Evolutionary conservation across 1,284 basidiomycete genomes (phyloP).

Genomic region (Mrakiaceae sp.): DNA sequence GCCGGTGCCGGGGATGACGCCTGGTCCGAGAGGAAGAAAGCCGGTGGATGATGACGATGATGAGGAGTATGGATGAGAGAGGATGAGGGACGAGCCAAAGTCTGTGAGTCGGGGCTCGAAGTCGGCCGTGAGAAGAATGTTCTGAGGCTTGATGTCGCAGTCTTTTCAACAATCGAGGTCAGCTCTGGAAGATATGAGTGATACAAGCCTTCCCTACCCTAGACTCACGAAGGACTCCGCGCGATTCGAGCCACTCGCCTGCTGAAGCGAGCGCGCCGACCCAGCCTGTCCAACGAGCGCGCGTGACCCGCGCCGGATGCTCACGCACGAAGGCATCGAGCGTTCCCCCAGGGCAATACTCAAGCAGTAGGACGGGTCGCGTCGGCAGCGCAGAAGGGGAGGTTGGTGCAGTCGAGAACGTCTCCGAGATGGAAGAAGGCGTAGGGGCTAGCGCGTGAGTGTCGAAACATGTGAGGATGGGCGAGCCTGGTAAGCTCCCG

Average conservation of each 20-base stretch:
- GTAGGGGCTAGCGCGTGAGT: constrained; percentile 18
- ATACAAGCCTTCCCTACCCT: no score
- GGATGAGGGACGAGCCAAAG: constrained; percentile 39
- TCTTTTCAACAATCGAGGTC: constrained; percentile 3
- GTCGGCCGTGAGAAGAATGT: constrained; percentile 30
- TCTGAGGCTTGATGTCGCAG: constrained; percentile 28
- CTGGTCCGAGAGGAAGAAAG: background rate
- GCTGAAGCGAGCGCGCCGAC: constrained; percentile 33
- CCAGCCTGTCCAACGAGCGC: constrained; percentile 32
- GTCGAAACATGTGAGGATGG: background rate
- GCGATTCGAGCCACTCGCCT: constrained; percentile 35
- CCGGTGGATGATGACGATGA: constrained; percentile 27
- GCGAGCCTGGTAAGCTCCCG: constrained; percentile 8
- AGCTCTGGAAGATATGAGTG: background rate
- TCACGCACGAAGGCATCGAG: constrained; percentile 32
- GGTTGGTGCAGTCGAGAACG: background rate
- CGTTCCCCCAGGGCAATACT: constrained; percentile 34
- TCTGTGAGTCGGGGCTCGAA: constrained; percentile 37
- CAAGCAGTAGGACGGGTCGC: constrained; percentile 34
- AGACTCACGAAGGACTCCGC: constrained; percentile 35
- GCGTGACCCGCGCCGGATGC: constrained; percentile 30
- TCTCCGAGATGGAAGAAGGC: constrained; percentile 24
- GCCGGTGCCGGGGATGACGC: constrained; percentile 38
- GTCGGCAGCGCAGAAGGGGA: constrained; percentile 11
- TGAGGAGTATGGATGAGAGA: constrained; percentile 26